phyloP scores from a whole-genome alignment of 2,329 filamentous ascomycete genomes.

The Trichoderma asperellum region DNA sequence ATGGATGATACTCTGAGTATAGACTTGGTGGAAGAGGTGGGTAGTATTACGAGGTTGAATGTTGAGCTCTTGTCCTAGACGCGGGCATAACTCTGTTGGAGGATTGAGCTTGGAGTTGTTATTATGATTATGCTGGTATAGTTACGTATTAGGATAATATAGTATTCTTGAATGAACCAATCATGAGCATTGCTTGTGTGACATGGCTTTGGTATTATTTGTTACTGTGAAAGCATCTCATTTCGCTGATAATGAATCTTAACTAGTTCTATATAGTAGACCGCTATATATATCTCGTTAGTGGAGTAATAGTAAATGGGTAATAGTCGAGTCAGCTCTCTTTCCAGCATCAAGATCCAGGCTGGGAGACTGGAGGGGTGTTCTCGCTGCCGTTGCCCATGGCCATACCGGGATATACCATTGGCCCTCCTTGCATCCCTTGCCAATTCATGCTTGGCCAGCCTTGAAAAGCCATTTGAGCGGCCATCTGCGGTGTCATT shows the following conservation, averaged over 20 bases:
- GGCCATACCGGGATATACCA: background rate
- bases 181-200: background rate
- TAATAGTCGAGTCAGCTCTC: background rate
- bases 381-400: background rate
- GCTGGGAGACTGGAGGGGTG: background rate
- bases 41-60: conserved; percentile 45
- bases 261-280: too few relatives aligned
- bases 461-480: background rate
- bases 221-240: background rate
- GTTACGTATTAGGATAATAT: background rate
- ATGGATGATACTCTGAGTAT: conserved; percentile 36
- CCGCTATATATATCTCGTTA: background rate
- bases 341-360: background rate
- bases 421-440: conserved; percentile 4
- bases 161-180: background rate
- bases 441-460: background rate
- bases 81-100: background rate
- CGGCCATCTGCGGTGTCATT: background rate
- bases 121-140: background rate
- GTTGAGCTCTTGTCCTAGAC: conserved; percentile 40
- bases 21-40: conserved; percentile 43
- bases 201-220: background rate
- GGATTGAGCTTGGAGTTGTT: background rate
- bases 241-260: background rate
- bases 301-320: background rate